Conservation (phyloP, 768 basidiomycete species). For the Phlegmacium glaucopus region DNA sequence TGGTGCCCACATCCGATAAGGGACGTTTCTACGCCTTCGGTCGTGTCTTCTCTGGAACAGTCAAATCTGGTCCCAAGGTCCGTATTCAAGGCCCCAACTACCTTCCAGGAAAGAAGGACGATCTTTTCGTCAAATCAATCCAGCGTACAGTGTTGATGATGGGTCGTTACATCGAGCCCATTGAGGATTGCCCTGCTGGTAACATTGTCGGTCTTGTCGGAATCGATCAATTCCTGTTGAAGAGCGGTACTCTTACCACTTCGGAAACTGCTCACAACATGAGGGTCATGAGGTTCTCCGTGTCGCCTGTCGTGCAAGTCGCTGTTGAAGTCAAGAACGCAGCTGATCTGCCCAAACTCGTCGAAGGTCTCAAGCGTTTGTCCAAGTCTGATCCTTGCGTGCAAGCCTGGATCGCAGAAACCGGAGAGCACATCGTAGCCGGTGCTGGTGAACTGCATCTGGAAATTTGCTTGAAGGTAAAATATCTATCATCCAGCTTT, state of each 20-base stretch:
- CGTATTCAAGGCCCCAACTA: constrained; percentile 99
- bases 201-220: constrained; percentile 99
- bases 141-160: constrained; percentile 99
- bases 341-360: constrained; percentile 97
- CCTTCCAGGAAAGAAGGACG: constrained; percentile 97
- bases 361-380: constrained; percentile 99
- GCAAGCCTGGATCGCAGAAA: constrained; percentile 88
- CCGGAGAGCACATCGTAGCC: constrained; percentile 97
- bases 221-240: constrained; percentile 99
- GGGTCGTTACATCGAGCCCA: constrained; percentile 98
- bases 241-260: constrained; percentile 96
- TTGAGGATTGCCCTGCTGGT: constrained; percentile 98
- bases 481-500: constrained; percentile 1
- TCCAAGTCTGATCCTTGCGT: constrained; percentile 99
- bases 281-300: constrained; percentile 99
- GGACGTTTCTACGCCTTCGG: constrained; percentile 99
- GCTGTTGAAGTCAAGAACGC: constrained; percentile 99
- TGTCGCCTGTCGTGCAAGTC: constrained; percentile 98
- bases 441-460: constrained; percentile 99
- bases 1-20: constrained; percentile 99
- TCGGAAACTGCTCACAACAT: constrained; percentile 99
- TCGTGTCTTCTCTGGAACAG: constrained; percentile 99
- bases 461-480: constrained; percentile 98
- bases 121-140: constrained; percentile 95
- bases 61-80: constrained; percentile 95